Evolutionary conservation across 2,329 filamentous ascomycete genomes (phyloP), one percentile per base, ranked within the genome.

Genomic region (Clonostachys sp.): DNA sequence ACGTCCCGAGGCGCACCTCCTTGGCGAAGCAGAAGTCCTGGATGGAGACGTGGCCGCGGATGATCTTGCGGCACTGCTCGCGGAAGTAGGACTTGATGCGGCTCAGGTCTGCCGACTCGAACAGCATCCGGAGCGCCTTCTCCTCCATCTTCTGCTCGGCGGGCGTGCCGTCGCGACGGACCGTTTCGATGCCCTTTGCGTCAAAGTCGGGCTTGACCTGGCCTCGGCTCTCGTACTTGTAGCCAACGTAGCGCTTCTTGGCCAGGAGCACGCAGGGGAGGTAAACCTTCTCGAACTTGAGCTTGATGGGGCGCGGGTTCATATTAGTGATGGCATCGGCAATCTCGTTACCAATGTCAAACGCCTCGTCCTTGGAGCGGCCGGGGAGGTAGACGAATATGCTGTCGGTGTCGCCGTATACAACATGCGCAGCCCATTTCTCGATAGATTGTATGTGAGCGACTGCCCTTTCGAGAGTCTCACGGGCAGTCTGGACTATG

Each of bases 251-350:
- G 47, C 94, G 87, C 63, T 99, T 99, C 72, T 99, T 99, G 16
- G 95, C 91, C 1, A 99, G 78, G 5, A 99, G 77, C 0, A 97
- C 84, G 61, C 92, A 97, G 0, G 95, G 94, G 53, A 95, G 88
- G 65, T 99, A 99, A 2, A 99, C 92, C 58, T 99, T 99, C 63
- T 99, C 94, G 56, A 99, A 96, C 63, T 97, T 97, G 53, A 99
- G 84, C 67, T 96, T 97, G 55, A 99, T 75, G 0, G 94, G 94
- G 2, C 86, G 81, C 3, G 94, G 95, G 59, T 96, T 99, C 72
- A 88, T 86, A 47, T 89, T 80, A 0, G 94, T 97, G 48, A 99
- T 83, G 13, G 86, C 84, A 58, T 87, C 81, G 34, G 91, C 87
- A 51, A 99, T 99, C 61, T 97, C 92, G 55, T 91, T 83, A 33